Percentiles rank a stretch among this genome's conserved stretches.
These are phyloP conservation scores for Endoconidiophora polonica DNA, from an alignment of 2,329 filamentous ascomycete genomes.

Conservation along the genomic window DNA sequence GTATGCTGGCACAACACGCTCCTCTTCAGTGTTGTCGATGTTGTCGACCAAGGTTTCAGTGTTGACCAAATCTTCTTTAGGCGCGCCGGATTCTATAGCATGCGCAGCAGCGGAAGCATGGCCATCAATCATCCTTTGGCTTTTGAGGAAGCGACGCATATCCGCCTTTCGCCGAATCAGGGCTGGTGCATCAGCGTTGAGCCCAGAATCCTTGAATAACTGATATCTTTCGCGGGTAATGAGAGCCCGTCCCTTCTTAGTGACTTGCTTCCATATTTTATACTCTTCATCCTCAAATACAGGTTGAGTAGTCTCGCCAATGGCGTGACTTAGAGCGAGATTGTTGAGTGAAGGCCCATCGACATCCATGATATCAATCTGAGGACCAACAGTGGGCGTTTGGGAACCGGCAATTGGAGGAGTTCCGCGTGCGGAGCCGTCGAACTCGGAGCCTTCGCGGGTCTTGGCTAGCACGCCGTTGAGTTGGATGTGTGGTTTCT, in stretches of 20 bases:
- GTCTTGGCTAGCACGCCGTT: constrained; percentile 45
- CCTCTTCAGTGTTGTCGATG: constrained; percentile 69
- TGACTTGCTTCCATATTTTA: constrained; percentile 97
- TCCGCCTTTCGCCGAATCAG: constrained; percentile 68
- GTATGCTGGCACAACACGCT: constrained; percentile 78
- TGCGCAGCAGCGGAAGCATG: constrained; percentile 21
- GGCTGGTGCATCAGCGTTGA: constrained; percentile 79
- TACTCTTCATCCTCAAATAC: constrained; percentile 84
- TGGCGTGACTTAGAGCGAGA: constrained; percentile 43
- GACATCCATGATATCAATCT: constrained; percentile 73
- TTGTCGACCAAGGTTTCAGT: constrained; percentile 66
- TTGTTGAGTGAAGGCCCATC: constrained; percentile 59
- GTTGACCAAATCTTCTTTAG: constrained; percentile 7
- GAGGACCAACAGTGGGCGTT: constrained; percentile 62
- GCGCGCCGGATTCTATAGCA: not conserved
- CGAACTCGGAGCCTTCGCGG: constrained; percentile 65
- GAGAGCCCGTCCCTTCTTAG: constrained; percentile 82
- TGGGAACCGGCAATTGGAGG: constrained; percentile 59
- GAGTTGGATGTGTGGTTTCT: constrained; percentile 54
- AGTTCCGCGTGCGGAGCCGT: constrained; percentile 59
- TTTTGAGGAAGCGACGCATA: constrained; percentile 65
- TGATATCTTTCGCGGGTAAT: constrained; percentile 73
- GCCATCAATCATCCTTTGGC: constrained; percentile 17
- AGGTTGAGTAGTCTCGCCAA: constrained; percentile 54
- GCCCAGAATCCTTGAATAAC: constrained; percentile 67